Base-by-base conservation (phyloP, 768 basidiomycete species). In the Leccinum truebloodii region DNA sequence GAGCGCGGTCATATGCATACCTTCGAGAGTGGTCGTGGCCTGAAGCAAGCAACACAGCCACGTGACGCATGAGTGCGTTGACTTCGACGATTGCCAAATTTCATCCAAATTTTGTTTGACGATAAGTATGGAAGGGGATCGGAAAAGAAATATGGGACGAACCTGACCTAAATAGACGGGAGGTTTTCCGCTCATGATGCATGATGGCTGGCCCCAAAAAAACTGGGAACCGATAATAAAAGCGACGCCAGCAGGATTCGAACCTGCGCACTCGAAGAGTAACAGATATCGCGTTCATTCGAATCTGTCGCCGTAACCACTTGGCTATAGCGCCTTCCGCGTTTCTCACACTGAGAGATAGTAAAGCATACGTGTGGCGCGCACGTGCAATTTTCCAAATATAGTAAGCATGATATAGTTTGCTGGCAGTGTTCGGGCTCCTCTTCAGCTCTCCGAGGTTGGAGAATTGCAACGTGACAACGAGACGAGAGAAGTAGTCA, bases 261-360 rank as follows among this genome's bases (percentile, higher is more conserved):
- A 75, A 75, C 73, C 73, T 75, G 74, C 75, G 75, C 75, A 69
- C 73, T 74, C 74, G 10, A 74, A 74, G 74, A 74, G 73, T 71
- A 74, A 74, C 74, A 74, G 73, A 74, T 73, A 56, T 67, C 69
- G 62, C 58, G 4, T 49, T 14, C 34, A 62, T 84, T 84, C 83
- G 80, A 86, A 85, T 86, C 84, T 84, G 80, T 85, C 85, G 85
- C 85, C 83, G 83, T 86, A 86, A 86, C 85, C 85, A 86, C 84
- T 86, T 84, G 83, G 85, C 84, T 85, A 85, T 86, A 84, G 83
- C 79, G 76, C 75, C 76, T 41, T 55, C 1, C 1, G 0, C 0
- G 1, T 2, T 9, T 39, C 4, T 5, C 34, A 4, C 14, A 24
- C 8, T 6, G 10, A 28, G 35, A 34, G 34, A n/a, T 12, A n/a